Percentiles rank a stretch among this genome's conserved stretches.
Conservation (phyloP, 345 rosid genomes). For the Gossypium herbaceum region DNA sequence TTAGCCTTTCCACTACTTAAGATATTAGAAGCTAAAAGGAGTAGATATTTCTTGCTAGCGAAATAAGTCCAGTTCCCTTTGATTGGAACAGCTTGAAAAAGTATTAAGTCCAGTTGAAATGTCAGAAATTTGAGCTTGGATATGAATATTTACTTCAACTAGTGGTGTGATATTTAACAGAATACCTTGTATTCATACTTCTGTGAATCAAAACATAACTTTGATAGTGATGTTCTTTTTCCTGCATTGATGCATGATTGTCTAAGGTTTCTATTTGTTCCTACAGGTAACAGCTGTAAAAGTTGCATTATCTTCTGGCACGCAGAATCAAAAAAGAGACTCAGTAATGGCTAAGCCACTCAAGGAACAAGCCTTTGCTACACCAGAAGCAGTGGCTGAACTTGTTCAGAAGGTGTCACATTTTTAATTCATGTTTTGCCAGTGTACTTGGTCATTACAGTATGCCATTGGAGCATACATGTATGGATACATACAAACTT, state of each 20-base stretch:
- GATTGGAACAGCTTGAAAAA: not conserved
- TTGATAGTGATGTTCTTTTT: not conserved
- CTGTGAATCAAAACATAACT: not conserved
- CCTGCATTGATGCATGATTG: not conserved
- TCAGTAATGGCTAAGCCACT: slow-evolving; percentile 76
- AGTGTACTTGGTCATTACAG: not conserved
- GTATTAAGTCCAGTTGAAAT: not conserved
- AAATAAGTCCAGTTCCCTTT: slow-evolving; percentile 3
- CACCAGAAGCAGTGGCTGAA: slow-evolving; percentile 90
- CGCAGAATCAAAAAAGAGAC: slow-evolving; percentile 58
- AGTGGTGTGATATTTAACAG: not conserved
- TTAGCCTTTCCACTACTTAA: not conserved
- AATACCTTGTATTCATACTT: not conserved
- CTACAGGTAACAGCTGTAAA: slow-evolving; percentile 81
- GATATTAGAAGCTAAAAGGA: slow-evolving; percentile 1
- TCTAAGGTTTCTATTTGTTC: slow-evolving; percentile 19
- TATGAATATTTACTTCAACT: not conserved
- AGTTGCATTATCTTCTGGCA: slow-evolving; percentile 63
- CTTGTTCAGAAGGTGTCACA: slow-evolving; percentile 80
- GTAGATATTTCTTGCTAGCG: not conserved
- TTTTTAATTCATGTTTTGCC: slow-evolving; percentile 1
- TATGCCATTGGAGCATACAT: not conserved
- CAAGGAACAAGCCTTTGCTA: slow-evolving; percentile 94
- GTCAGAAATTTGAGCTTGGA: not conserved
- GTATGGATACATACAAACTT: not conserved